Evolutionary conservation across 2,329 filamentous ascomycete genomes (phyloP).

Genomic region (Fusarium scirpi): DNA sequence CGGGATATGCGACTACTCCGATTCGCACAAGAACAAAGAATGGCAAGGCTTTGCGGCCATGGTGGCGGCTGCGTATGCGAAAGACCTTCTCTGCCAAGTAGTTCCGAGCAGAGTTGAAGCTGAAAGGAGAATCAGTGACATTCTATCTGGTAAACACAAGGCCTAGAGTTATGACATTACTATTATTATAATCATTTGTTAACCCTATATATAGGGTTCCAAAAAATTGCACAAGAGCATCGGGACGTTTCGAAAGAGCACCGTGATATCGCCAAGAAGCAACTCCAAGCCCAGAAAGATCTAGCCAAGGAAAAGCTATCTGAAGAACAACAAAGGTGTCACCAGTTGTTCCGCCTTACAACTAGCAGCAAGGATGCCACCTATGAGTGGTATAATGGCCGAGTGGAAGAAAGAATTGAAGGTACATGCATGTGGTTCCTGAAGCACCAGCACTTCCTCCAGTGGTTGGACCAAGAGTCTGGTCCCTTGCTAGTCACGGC

Average conservation of each 20-base stretch:
- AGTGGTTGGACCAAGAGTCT: conserved; percentile 25
- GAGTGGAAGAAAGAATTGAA: not conserved
- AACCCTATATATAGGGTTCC: not conserved
- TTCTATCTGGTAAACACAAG: not conserved
- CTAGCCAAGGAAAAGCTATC: not conserved
- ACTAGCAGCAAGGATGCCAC: not conserved
- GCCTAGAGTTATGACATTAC: no score
- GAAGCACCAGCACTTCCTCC: not conserved
- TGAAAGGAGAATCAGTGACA: not conserved
- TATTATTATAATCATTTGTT: not conserved
- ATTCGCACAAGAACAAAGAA: not conserved
- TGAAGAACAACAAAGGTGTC: not conserved
- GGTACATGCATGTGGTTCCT: not conserved
- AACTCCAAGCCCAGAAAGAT: not conserved
- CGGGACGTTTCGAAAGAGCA: no score
- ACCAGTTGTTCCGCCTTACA: not conserved
- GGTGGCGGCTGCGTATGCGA: not conserved
- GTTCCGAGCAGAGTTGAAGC: not conserved
- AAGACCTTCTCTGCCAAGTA: not conserved
- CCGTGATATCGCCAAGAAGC: not conserved
- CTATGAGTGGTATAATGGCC: not conserved
- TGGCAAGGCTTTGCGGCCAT: not conserved
- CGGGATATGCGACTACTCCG: not conserved
- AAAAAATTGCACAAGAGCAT: not conserved
- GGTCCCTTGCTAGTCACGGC: conserved; percentile 52